A percentile compares a stretch with the other conserved stretches of the same genome.
Evolutionary conservation across 768 basidiomycete species (phyloP).

Genomic region (Rhodotorula toruloides): DNA sequence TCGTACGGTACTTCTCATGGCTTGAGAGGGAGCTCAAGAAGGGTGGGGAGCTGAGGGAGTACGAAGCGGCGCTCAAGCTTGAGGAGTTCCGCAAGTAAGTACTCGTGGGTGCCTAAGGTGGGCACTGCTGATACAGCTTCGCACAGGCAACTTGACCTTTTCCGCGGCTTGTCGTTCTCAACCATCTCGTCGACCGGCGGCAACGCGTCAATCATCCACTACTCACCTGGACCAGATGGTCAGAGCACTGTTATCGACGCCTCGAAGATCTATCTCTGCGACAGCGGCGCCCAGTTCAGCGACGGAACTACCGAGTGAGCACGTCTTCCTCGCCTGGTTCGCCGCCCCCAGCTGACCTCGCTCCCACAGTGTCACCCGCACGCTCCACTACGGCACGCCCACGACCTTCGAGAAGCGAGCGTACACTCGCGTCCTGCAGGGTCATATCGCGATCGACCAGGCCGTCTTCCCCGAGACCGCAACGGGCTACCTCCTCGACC

Average conservation of each 20-base stretch:
- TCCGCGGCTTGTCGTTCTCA: slow-evolving; percentile 79
- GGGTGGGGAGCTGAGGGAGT: slow-evolving; percentile 63
- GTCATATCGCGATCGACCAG: slow-evolving; percentile 75
- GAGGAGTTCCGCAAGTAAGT: slow-evolving; percentile 74
- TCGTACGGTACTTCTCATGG: slow-evolving; percentile 82
- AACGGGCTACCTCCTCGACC: slow-evolving; percentile 53
- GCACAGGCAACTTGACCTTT: slow-evolving; percentile 65
- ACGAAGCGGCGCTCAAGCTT: slow-evolving; percentile 69
- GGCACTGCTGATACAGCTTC: neutral
- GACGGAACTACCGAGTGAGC: slow-evolving; percentile 87
- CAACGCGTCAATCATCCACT: slow-evolving; percentile 94
- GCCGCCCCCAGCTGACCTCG: slow-evolving; percentile 71
- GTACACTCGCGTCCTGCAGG: slow-evolving; percentile 82
- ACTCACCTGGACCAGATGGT: slow-evolving; percentile 63
- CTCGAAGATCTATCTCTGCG: slow-evolving; percentile 64
- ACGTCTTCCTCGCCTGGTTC: slow-evolving; percentile 40
- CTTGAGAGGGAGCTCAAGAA: slow-evolving; percentile 72
- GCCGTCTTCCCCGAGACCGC: slow-evolving; percentile 66
- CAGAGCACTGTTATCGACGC: slow-evolving; percentile 67
- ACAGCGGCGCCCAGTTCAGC: slow-evolving; percentile 78
- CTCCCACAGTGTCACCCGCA: slow-evolving; percentile 19
- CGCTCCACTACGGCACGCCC: slow-evolving; percentile 80
- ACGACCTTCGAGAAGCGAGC: slow-evolving; percentile 74
- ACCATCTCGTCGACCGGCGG: slow-evolving; percentile 91
- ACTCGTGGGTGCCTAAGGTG: neutral